phyloP scores from a whole-genome alignment of 2,329 filamentous ascomycete species.

The Diaporthe ampelina region DNA sequence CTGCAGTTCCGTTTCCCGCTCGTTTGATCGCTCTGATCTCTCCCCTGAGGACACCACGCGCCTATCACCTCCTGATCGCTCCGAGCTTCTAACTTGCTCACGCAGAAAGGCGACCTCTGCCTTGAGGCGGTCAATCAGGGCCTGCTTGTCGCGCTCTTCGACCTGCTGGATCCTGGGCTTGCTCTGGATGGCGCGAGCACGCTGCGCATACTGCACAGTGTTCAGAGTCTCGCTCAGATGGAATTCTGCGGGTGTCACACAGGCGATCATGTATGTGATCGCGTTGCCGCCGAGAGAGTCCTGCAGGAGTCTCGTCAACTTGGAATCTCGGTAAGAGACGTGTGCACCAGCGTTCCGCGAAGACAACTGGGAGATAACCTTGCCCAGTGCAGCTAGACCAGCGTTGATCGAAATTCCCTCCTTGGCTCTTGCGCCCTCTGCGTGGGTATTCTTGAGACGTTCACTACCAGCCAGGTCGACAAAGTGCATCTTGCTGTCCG shows the following conservation, averaged over 20 bases:
- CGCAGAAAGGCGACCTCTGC: slow-evolving; percentile 94
- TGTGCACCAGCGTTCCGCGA: slow-evolving; percentile 89
- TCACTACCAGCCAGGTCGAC: slow-evolving; percentile 98
- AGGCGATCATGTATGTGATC: slow-evolving; percentile 99
- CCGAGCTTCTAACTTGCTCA: slow-evolving; percentile 91
- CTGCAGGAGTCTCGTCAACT: slow-evolving; percentile 92
- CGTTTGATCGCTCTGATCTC: slow-evolving; percentile 82
- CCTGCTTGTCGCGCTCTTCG: slow-evolving; percentile 94
- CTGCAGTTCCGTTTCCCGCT: slow-evolving; percentile 90
- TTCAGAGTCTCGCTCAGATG: slow-evolving; percentile 98
- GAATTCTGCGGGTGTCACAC: slow-evolving; percentile 96
- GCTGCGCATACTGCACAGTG: slow-evolving; percentile 96
- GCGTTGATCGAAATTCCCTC: slow-evolving; percentile 99
- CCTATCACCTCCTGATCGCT: slow-evolving; percentile 71
- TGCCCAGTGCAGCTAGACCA: slow-evolving; percentile 92
- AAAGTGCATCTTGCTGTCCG: slow-evolving; percentile 98
- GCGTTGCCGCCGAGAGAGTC: slow-evolving; percentile 97
- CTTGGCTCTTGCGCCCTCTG: slow-evolving; percentile 92
- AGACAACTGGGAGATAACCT: slow-evolving; percentile 98
- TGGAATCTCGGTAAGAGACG: slow-evolving; percentile 98
- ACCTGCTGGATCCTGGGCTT: slow-evolving; percentile 96
- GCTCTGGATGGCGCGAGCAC: slow-evolving; percentile 95
- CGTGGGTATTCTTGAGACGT: slow-evolving; percentile 95
- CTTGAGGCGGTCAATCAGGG: slow-evolving; percentile 91
- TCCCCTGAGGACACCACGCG: slow-evolving; percentile 73